Base-by-base conservation (phyloP, 2,329 filamentous ascomycete species). In the Aspergillus sp. region DNA sequence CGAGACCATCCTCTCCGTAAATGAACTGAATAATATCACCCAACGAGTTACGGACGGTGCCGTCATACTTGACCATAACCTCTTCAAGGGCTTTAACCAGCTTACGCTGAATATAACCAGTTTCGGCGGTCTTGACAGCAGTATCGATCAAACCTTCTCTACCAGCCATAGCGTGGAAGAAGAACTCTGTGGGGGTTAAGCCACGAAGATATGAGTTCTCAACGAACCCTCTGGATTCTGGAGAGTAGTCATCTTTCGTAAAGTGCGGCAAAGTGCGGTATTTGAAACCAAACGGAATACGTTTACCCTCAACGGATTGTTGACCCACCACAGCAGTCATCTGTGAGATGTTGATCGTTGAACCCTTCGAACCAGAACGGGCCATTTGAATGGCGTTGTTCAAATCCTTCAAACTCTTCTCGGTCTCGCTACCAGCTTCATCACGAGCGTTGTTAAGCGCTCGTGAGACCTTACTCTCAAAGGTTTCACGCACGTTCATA, bases 111-210 rank as follows among this genome's bases (percentile, higher is more conserved):
- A 99, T 99, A 75, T 99, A 99, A 78, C 95, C 95, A 57, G 96
- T 99, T 77, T 99, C 96, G 19, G 95, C 95, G 64, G 95, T 99
- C 84, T 99, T 99, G 78, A 99, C 96, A 65, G 95, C 95, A 52
- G 95, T 99, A 84, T 99, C 95, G 68, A 99, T 99, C 55, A 99
- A 84, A 96, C 95, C 95, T 79, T 99, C 95, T 81, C 95, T 88
- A 91, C 95, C 95, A 82, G 95, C 95, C 95, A 99, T 99, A 72
- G 95, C 95, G 84, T 99, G 95, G 84, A 99, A 99, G 81, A 97
- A 99, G 79, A 99, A 99, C 68, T 99, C 95, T 1, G 90, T 89
- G 0, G 95, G 95, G 0, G 96, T 99, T 58, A 99, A 80, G 56
- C 95, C 95, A 81, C 95, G 90, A 12, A 99, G 85, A 69, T 99